Conservation (phyloP, 2,329 filamentous ascomycete genomes). For the Paecilomyces sp. region DNA sequence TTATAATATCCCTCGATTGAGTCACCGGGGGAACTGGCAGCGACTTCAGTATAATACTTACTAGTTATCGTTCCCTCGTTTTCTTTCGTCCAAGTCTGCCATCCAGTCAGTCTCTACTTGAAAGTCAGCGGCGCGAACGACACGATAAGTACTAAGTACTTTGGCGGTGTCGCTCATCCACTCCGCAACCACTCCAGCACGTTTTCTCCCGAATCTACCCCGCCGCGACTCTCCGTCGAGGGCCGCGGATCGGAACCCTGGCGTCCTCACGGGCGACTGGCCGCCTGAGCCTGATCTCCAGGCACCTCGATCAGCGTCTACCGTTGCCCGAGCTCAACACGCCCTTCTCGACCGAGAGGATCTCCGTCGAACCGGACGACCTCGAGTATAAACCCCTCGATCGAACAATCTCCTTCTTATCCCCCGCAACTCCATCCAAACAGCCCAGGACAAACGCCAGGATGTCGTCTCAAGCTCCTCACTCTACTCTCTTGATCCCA, state of each 20-base stretch:
- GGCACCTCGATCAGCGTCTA: slow-evolving; percentile 50
- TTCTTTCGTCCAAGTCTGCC: background rate
- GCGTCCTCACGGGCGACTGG: slow-evolving; percentile 42
- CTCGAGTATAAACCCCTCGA: slow-evolving; percentile 43
- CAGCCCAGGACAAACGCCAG: slow-evolving; percentile 17
- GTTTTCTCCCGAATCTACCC: slow-evolving; percentile 7
- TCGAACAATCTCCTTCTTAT: slow-evolving; percentile 16
- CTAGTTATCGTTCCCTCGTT: background rate
- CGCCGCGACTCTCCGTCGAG: slow-evolving; percentile 14
- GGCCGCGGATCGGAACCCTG: slow-evolving; percentile 36
- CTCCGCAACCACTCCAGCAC: slow-evolving; percentile 8
- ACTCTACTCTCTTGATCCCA: slow-evolving; percentile 81
- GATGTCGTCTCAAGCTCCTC: slow-evolving; percentile 54
- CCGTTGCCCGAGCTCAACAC: slow-evolving; percentile 55
- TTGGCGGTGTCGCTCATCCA: background rate
- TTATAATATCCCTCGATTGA: background rate
- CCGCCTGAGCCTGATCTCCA: slow-evolving; percentile 53
- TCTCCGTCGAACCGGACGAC: slow-evolving; percentile 46
- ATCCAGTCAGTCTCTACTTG: background rate
- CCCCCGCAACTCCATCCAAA: slow-evolving; percentile 10
- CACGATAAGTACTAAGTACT: background rate
- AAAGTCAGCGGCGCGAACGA: background rate
- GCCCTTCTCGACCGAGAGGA: slow-evolving; percentile 55
- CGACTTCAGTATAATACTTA: background rate
- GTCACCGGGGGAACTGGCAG: background rate